Evolutionary conservation across 495 filamentous ascomycete species (phyloP).

Genomic region (Hypomontagnella submonticulosa): DNA sequence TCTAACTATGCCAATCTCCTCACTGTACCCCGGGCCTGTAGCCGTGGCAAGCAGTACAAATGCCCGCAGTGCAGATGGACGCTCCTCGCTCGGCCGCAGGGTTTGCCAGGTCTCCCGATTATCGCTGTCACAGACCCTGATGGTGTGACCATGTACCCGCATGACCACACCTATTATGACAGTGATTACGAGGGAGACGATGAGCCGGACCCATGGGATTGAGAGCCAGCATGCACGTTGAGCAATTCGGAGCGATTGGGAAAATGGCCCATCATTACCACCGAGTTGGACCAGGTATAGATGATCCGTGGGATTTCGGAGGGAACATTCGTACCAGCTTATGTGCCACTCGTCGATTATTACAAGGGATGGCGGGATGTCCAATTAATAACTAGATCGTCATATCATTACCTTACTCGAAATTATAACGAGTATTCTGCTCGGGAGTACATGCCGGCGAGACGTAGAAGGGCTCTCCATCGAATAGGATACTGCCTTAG

Average conservation of each 20-base stretch:
- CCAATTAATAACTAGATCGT: too few species aligned
- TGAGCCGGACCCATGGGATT: constrained; percentile 17
- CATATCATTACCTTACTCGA: too few species aligned
- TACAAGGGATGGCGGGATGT: too few species aligned
- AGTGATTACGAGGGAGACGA: background rate
- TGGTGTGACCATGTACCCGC: constrained; percentile 15
- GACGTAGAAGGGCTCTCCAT: too few species aligned
- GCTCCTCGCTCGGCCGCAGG: constrained; percentile 1
- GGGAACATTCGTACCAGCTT: too few species aligned
- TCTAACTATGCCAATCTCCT: background rate
- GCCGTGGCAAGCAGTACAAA: background rate
- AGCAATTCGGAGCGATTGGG: background rate
- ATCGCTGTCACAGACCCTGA: constrained; percentile 18
- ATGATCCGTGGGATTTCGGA: too few species aligned
- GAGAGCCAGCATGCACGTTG: background rate
- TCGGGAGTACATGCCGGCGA: too few species aligned
- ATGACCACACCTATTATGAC: constrained; percentile 20
- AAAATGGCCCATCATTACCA: background rate
- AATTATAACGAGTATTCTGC: too few species aligned
- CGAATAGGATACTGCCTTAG: too few species aligned
- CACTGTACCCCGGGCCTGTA: background rate
- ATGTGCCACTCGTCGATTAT: too few species aligned
- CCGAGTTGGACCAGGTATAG: too few species aligned
- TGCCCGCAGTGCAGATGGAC: constrained; percentile 15
- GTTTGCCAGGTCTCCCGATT: constrained; percentile 5